Conservation (phyloP, 768 basidiomycete species). For the Xerocomellus intermedius region DNA sequence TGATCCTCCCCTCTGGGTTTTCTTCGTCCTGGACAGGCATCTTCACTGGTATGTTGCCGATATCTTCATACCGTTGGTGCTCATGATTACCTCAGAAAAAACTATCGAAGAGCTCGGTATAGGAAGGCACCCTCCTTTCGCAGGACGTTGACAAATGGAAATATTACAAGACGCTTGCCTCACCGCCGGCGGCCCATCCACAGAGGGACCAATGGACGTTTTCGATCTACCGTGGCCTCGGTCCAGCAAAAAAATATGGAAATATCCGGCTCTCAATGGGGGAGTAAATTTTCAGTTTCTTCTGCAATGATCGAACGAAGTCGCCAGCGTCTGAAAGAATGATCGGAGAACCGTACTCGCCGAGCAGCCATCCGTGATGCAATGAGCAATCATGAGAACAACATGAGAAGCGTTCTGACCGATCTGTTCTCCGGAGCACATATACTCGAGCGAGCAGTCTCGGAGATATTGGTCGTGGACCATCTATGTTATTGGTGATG, state of each 20-base stretch:
- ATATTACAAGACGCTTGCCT: constrained; percentile 37
- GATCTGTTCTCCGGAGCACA: too few relatives aligned
- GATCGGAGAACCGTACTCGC: too few relatives aligned
- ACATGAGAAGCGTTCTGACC: too few relatives aligned
- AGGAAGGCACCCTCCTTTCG: constrained; percentile 34
- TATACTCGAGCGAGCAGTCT: too few relatives aligned
- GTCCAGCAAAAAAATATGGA: constrained; percentile 65
- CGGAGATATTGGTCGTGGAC: too few relatives aligned
- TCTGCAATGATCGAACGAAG: too few relatives aligned
- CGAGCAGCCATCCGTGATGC: too few relatives aligned
- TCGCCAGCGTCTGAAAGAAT: too few relatives aligned
- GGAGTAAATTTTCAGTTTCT: too few relatives aligned
- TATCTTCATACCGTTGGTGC: not conserved
- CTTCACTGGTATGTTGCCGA: constrained; percentile 34
- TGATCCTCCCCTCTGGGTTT: constrained; percentile 62
- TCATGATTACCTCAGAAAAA: constrained; percentile 34
- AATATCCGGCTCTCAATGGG: too few relatives aligned
- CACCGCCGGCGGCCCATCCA: constrained; percentile 39
- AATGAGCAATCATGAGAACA: too few relatives aligned
- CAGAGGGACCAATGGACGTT: constrained; percentile 39
- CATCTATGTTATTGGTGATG: too few relatives aligned
- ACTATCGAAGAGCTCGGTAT: constrained; percentile 52
- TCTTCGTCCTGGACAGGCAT: constrained; percentile 52
- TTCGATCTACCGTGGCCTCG: constrained; percentile 58
- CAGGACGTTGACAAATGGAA: constrained; percentile 26